Conservation (phyloP, 163 green algal species). For the Chlamydomonas reinhardtii region DNA sequence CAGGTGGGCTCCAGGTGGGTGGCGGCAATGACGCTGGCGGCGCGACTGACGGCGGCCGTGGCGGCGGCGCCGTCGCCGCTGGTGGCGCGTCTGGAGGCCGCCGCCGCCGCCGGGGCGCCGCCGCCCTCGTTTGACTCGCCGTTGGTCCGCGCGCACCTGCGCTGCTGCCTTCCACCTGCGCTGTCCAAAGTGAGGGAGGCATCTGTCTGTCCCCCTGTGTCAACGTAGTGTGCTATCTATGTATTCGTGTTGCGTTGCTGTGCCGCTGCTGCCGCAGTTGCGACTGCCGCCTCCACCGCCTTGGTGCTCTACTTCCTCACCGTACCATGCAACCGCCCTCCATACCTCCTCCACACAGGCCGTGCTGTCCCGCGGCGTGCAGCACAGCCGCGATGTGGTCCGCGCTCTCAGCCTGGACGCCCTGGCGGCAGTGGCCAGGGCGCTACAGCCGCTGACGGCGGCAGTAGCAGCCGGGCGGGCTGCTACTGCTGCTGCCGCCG, state of each 20-base stretch:
- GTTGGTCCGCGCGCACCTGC: constrained; percentile 37
- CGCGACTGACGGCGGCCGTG: constrained; percentile 26
- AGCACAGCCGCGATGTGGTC: constrained; percentile 48
- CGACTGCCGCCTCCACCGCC: no score
- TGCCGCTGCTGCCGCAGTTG: no score
- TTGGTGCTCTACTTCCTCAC: no score
- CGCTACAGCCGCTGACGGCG: constrained; percentile 13
- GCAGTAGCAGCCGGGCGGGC: neutral
- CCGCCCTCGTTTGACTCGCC: constrained; percentile 9
- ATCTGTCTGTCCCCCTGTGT: no score
- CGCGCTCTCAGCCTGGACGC: constrained; percentile 46
- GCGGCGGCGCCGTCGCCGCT: constrained; percentile 27
- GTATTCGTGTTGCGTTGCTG: no score
- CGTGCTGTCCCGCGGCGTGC: constrained; percentile 55
- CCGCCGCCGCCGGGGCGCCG: constrained; percentile 15
- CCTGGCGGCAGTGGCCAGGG: neutral
- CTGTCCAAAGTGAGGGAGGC: constrained; percentile 48
- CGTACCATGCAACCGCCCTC: no score
- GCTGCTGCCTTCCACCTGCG: constrained; percentile 49
- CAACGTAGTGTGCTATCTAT: no score
- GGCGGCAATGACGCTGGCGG: constrained; percentile 10
- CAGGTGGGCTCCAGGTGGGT: constrained; percentile 34
- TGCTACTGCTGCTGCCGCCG: neutral
- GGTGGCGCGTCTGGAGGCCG: neutral
- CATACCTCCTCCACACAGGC: constrained; percentile 10